Base-by-base conservation (phyloP, 2,329 filamentous ascomycete genomes). In the Sclerotinia trifoliorum region DNA sequence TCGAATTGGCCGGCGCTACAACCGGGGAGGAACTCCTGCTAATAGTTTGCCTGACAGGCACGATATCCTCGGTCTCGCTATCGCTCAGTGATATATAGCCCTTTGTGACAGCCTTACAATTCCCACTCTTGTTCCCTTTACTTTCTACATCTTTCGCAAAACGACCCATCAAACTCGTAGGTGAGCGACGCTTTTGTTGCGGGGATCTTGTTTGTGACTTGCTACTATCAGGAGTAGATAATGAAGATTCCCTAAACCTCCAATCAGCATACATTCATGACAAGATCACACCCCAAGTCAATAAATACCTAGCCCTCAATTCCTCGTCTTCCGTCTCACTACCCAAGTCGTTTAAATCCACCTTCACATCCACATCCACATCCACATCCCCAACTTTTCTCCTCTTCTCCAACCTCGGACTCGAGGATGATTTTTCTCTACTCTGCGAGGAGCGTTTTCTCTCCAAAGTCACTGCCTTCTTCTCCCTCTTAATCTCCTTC, bases 401-500 rank as follows among this genome's bases (percentile, higher is more conserved):
- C 68, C 71, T 73, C 71, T 76, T 77, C 24, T 71, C 71, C n/a
- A 71, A 70, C 15, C 69, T 67, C 24, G 71, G 68, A 58, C 64
- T 74, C 5, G 64, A 51, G 13, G 73, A 70, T 42, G 71, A 73
- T 32, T 55, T 67, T 48, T 77, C 75, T 21, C 67, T 71, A 65
- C 73, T 74, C 15, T 46, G 66, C 21, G 74, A 72, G 11, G 73
- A 72, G 46, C 66, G 60, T 35, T 67, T 77, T 39, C 73, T 71
- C 60, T 77, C 72, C 15, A 71, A 32, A 54, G 72, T 74, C 5
- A 65, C 65, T 11, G 66, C 26, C 54, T 73, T 76, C 58, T 77
- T 78, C 71, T 75, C 74, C 68, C 72, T 78, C 73, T 74, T 79
- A 72, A 73, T 74, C 52, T 78, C 77, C 42, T 79, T 78, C 35